Evolutionary conservation across 2,329 filamentous ascomycete genomes (phyloP).

Genomic region (Fusarium chlamydosporum): DNA sequence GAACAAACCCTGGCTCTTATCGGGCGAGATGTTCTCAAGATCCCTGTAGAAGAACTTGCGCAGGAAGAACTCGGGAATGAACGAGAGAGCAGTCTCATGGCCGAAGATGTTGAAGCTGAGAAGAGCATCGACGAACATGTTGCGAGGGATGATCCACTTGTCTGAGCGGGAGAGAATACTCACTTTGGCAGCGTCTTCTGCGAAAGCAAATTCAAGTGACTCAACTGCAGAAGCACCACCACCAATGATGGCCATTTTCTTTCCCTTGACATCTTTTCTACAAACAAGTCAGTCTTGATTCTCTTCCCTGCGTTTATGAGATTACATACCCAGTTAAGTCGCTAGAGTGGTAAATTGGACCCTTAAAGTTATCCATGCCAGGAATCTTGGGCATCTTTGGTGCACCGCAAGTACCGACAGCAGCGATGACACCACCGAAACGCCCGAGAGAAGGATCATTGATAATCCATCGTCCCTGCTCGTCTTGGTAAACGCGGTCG

Average conservation of each 20-base stretch:
- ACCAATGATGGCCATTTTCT: conserved; percentile 82
- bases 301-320: fast-evolving
- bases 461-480: conserved; percentile 80
- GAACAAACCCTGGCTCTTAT: conserved; percentile 75
- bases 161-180: conserved; percentile 82
- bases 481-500: conserved; percentile 77
- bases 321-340: conserved; percentile 71
- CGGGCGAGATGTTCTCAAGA: conserved; percentile 78
- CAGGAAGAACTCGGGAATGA: conserved; percentile 82
- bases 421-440: conserved; percentile 84
- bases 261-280: conserved; percentile 77
- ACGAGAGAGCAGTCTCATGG: conserved; percentile 80
- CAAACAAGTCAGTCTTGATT: conserved; percentile 38
- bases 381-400: conserved; percentile 79
- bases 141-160: conserved; percentile 90
- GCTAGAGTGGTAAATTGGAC: conserved; percentile 81
- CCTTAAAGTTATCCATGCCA: conserved; percentile 79
- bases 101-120: conserved; percentile 85
- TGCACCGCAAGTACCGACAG: conserved; percentile 84
- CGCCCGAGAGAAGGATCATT: conserved; percentile 78
- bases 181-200: conserved; percentile 75
- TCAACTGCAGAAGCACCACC: conserved; percentile 87
- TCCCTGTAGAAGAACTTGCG: conserved; percentile 87
- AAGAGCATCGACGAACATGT: conserved; percentile 79
- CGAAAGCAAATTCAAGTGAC: conserved; percentile 82